These are phyloP conservation scores for Mortierella polycephala DNA, from an alignment of 371 early-diverging fungal species.

Conservation along the genomic window DNA sequence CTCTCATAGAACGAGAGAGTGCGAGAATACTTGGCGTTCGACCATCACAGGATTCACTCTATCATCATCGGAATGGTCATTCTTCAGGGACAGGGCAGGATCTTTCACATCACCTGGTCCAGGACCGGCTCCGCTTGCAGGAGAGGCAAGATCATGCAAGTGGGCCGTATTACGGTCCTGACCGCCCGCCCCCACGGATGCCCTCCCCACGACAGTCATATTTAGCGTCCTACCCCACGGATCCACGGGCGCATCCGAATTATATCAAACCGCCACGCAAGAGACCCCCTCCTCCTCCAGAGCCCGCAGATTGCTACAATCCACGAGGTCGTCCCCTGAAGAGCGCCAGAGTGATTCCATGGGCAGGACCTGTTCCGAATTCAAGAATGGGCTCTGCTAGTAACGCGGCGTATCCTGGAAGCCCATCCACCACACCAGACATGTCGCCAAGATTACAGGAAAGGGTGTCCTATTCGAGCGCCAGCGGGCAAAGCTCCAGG, in stretches of 20 bases:
- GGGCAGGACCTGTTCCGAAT: neutral
- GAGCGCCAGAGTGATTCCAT: neutral
- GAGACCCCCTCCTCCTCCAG: neutral
- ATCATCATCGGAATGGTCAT: neutral
- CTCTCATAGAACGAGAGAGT: constrained; percentile 2
- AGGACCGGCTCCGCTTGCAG: neutral
- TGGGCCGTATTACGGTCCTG: neutral
- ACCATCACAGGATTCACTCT: neutral
- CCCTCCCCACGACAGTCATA: too few relatives aligned
- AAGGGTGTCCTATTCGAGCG: too few relatives aligned
- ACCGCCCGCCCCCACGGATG: neutral
- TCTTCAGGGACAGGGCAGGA: neutral
- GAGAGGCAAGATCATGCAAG: neutral
- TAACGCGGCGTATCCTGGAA: too few relatives aligned
- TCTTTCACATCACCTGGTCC: neutral
- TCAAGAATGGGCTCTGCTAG: neutral
- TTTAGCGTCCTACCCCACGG: too few relatives aligned
- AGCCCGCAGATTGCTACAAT: neutral
- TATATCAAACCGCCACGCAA: constrained; percentile 5
- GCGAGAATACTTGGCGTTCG: neutral
- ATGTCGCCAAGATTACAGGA: too few relatives aligned
- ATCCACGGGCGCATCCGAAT: neutral
- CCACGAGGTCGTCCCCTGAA: constrained; percentile 10
- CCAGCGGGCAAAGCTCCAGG: too few relatives aligned
- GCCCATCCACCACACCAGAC: too few relatives aligned